A percentile compares a stretch with the other conserved stretches of the same genome.
phyloP scores from a whole-genome alignment of 345 rosid species.

The Cardiospermum halicacabum region DNA sequence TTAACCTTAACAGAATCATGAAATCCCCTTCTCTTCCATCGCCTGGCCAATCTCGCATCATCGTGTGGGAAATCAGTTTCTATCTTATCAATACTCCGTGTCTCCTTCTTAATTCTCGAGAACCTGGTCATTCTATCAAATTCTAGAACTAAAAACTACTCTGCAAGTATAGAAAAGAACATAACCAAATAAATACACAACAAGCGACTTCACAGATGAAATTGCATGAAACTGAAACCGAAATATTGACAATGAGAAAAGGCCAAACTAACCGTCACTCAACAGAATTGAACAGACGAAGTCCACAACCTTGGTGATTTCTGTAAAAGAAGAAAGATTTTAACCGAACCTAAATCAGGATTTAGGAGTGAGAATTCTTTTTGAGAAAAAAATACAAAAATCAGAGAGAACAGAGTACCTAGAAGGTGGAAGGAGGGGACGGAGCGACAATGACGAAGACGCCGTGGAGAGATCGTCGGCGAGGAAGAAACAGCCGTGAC shows the following conservation, averaged over 20 bases:
- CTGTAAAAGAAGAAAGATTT: too few relatives aligned
- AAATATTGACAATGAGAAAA: too few relatives aligned
- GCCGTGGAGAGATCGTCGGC: not conserved
- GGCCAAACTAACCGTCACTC: too few relatives aligned
- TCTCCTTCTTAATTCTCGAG: not conserved
- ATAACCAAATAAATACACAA: too few relatives aligned
- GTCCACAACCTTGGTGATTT: too few relatives aligned
- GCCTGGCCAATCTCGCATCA: conserved; percentile 28
- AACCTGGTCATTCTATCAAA: not conserved
- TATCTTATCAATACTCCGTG: not conserved
- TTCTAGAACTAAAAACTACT: not conserved
- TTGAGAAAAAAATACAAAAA: too few relatives aligned
- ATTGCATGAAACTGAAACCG: too few relatives aligned
- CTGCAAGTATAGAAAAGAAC: not conserved
- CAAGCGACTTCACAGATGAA: too few relatives aligned
- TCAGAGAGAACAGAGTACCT: not conserved
- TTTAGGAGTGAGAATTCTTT: too few relatives aligned
- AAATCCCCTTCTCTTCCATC: conserved; percentile 28
- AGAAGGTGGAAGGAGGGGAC: not conserved
- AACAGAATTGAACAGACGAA: too few relatives aligned
- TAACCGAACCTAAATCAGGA: too few relatives aligned
- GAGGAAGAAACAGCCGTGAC: not conserved
- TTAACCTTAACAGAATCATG: not conserved
- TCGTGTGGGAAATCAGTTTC: not conserved
- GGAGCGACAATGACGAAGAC: not conserved